These are phyloP conservation scores for Saccharomycopsis oosterbeekiorum DNA, from an alignment of 805 yeast species.

Conservation along the genomic window DNA sequence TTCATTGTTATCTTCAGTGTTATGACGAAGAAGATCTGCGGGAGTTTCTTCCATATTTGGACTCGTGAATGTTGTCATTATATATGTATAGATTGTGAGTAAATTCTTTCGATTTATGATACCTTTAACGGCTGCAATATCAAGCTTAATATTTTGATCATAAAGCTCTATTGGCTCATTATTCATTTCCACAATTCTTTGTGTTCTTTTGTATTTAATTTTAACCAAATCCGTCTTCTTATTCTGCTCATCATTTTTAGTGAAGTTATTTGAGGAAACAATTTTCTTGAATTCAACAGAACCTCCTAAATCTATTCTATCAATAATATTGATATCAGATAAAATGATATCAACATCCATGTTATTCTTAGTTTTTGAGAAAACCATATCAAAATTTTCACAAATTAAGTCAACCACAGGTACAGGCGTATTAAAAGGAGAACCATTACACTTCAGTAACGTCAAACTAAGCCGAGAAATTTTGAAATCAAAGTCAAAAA, in stretches of 20 bases:
- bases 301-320: conserved; percentile 56
- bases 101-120: conserved; percentile 70
- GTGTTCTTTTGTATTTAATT: conserved; percentile 47
- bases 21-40: conserved; percentile 62
- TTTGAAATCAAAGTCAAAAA: conserved; percentile 53
- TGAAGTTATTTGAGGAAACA: conserved; percentile 50
- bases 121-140: conserved; percentile 68
- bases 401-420: conserved; percentile 67
- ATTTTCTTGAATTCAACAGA: conserved; percentile 57
- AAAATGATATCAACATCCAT: conserved; percentile 60
- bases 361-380: conserved; percentile 47
- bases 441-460: conserved; percentile 57
- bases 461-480: conserved; percentile 56
- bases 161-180: conserved; percentile 48
- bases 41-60: conserved; percentile 63
- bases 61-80: conserved; percentile 79
- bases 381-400: conserved; percentile 49
- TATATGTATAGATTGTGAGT: conserved; percentile 68
- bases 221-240: conserved; percentile 43
- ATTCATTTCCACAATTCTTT: conserved; percentile 47
- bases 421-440: conserved; percentile 48
- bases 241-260: conserved; percentile 27
- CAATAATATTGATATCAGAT: conserved; percentile 60
- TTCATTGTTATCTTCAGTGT: conserved; percentile 44
- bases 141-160: conserved; percentile 66